A percentile compares a stretch with the other conserved stretches of the same genome.
Evolutionary conservation across 1,139 yeast genomes (phyloP).

Genomic region (Suhomyces chickasaworum): DNA sequence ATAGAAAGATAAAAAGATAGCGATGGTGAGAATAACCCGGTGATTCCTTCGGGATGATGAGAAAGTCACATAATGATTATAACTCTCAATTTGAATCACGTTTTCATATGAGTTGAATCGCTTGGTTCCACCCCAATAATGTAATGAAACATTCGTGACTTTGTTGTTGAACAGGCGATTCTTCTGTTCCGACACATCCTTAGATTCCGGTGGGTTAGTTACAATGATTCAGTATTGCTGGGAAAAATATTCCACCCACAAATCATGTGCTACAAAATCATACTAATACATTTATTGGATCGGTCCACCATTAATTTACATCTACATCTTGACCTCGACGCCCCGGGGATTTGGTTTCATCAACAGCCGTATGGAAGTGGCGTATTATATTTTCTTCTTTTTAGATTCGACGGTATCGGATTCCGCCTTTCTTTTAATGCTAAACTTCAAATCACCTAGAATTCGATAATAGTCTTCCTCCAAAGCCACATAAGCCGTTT

Average conservation of each 20-base stretch:
- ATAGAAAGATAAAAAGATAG: too few relatives aligned
- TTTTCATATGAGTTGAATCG: not conserved
- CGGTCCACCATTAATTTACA: not conserved
- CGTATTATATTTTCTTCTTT: constrained; percentile 2
- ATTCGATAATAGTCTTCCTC: constrained; percentile 70
- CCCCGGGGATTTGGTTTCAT: not conserved
- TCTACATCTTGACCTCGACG: not conserved
- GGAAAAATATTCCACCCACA: not conserved
- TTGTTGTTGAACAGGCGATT: not conserved
- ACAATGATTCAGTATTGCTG: not conserved
- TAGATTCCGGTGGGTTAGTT: not conserved
- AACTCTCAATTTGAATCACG: too few relatives aligned
- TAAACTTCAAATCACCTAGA: constrained; percentile 38
- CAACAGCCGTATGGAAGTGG: not conserved
- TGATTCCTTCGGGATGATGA: too few relatives aligned
- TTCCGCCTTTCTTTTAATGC: constrained; percentile 17
- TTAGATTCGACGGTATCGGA: constrained; percentile 6
- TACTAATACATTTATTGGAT: not conserved
- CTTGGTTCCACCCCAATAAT: not conserved
- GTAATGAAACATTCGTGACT: not conserved
- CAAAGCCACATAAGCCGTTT: constrained; percentile 70
- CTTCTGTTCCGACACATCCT: not conserved
- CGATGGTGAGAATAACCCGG: too few relatives aligned
- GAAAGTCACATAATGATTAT: too few relatives aligned
- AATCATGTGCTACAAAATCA: not conserved